A percentile compares a stretch with the other conserved stretches of the same genome.
Conservation (phyloP, 768 basidiomycete species). For the Russula emetica region DNA sequence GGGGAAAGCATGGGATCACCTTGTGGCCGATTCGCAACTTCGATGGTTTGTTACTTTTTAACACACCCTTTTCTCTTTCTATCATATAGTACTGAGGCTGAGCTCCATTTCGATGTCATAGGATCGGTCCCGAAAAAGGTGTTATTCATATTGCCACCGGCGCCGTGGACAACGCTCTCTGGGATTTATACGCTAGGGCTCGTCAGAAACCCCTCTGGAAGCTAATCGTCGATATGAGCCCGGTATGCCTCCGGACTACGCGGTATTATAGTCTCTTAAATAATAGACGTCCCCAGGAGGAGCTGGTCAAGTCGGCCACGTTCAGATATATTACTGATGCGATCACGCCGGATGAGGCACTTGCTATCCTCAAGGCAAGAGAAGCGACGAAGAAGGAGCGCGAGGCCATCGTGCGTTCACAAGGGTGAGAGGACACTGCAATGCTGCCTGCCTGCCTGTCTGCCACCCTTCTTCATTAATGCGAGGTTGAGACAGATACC, state of each 20-base stretch:
- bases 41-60: constrained; percentile 80
- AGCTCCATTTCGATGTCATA: constrained; percentile 29
- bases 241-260: constrained; percentile 39
- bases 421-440: constrained; percentile 45
- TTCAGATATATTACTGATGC: constrained; percentile 93
- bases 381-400: constrained; percentile 74
- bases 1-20: constrained; percentile 85
- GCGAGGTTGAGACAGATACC: constrained; percentile 51
- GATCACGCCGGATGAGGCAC: constrained; percentile 86
- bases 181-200: constrained; percentile 87
- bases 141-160: constrained; percentile 88
- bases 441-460: not conserved
- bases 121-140: constrained; percentile 94
- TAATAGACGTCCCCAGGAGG: constrained; percentile 47
- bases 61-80: constrained; percentile 1
- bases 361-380: constrained; percentile 73
- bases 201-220: constrained; percentile 91
- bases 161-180: constrained; percentile 87
- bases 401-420: constrained; percentile 65
- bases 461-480: not conserved
- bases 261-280: not conserved
- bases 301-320: constrained; percentile 67
- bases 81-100: not conserved
- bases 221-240: constrained; percentile 84
- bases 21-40: constrained; percentile 85